phyloP scores from a whole-genome alignment of 306 rosid species.

The Crotalaria pallida region DNA sequence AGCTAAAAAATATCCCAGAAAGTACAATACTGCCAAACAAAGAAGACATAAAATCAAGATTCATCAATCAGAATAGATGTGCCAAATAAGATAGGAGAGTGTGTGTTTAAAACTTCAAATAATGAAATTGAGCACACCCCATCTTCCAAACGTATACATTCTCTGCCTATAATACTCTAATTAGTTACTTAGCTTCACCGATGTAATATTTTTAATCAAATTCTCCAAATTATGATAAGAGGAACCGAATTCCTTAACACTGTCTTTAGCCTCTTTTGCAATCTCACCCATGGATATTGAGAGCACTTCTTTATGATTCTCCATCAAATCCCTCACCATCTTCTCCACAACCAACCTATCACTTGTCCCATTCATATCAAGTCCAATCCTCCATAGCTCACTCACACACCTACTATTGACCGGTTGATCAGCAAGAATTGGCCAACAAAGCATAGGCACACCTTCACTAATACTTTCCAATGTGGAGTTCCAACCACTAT shows the following conservation, averaged over 20 bases:
- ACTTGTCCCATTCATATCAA: not conserved
- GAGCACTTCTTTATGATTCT: not conserved
- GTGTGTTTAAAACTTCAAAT: no score
- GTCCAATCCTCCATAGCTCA: constrained; percentile 26
- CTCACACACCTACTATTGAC: constrained; percentile 33
- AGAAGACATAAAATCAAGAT: no score
- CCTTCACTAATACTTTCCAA: constrained; percentile 29
- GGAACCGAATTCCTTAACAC: constrained; percentile 11
- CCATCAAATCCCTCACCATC: constrained; percentile 24
- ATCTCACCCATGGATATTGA: not conserved
- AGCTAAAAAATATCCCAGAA: no score
- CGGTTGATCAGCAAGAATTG: not conserved
- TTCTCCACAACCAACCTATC: constrained; percentile 20
- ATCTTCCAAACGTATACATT: no score
- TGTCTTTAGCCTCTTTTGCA: not conserved
- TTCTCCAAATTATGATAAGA: constrained; percentile 1
- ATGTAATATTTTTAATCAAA: constrained; percentile 8
- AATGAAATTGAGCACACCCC: no score
- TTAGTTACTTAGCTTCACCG: not conserved
- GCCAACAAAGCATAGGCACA: constrained; percentile 41
- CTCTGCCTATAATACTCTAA: no score
- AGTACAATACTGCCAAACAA: no score
- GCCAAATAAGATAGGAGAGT: no score
- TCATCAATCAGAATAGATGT: no score
- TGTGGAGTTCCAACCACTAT: constrained; percentile 38